Base-by-base conservation (phyloP, 192 early-diverging fungal species). In the Backusella australiensis region DNA sequence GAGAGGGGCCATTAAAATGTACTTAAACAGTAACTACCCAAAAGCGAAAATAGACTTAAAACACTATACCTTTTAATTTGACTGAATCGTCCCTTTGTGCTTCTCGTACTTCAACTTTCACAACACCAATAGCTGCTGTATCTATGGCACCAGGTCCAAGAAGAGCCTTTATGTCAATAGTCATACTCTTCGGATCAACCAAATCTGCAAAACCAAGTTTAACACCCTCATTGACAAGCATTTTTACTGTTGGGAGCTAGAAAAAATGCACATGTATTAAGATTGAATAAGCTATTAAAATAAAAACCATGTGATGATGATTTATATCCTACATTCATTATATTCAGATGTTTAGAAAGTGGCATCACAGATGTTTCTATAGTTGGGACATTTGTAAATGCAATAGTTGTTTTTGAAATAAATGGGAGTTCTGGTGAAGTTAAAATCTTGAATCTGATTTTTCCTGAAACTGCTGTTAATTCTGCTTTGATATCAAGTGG, bases 291-390 rank as follows among this genome's bases (percentile, higher is more conserved):
- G 38, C 11, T 11, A 66, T 36, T n/a, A 35, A 35, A 68, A 35
- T 68, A 68, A 19, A 35, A 19, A 1, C 12, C 14, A 68, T 29
- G 5, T 67, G 26, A 17, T 66, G 1, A 11, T 32, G 3, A 49
- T 21, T 8, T 34, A 8, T 14, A 36, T 17, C 67, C 63, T 76
- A 70, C 75, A 15, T 66, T 70, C 79, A 80, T 80, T 15, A 80
- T 66, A 69, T 80, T 80, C 17, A 80, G 34, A 44, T 80, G 74
- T 49, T 76, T 76, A 17, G 75, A 63, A 8, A 80, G n/a, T n/a
- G 79, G 75, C 79, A 80, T 80, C 17, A 80, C 79, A 26, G 75
- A 67, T 6, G 75, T 80, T 73, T 76, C 74, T 26, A 80, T 80
- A 8, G 11, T 63, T 14, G 75, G 79, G 6, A 76, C 72, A 52